These are phyloP conservation scores for Omphalotus guepiniiformis DNA, from an alignment of 768 basidiomycete genomes.

Conservation along the genomic window DNA sequence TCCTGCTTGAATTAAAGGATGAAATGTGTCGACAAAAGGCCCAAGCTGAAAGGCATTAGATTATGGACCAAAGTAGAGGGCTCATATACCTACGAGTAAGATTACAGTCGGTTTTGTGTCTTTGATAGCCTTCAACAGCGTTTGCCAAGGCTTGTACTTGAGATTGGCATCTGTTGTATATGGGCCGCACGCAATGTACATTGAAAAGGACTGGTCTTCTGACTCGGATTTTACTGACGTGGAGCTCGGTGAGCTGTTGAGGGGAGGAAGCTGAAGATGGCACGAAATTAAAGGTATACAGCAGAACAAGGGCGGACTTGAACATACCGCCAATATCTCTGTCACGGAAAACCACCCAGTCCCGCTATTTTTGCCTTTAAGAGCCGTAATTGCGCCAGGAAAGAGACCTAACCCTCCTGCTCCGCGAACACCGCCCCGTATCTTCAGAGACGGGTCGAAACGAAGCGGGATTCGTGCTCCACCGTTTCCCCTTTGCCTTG, in stretches of 20 bases:
- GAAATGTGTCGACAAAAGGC: constrained; percentile 81
- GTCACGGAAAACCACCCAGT: constrained; percentile 82
- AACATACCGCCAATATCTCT: constrained; percentile 74
- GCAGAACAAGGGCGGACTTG: background rate
- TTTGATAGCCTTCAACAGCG: constrained; percentile 59
- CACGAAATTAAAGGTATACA: background rate
- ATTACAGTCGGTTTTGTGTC: constrained; percentile 67
- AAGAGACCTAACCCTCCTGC: constrained; percentile 71
- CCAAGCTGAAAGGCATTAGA: constrained; percentile 55
- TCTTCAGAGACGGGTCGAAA: constrained; percentile 60
- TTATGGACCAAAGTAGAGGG: background rate
- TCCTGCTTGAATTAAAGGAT: constrained; percentile 72
- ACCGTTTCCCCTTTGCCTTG: constrained; percentile 54
- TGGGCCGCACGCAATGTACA: constrained; percentile 81
- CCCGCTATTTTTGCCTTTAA: constrained; percentile 89
- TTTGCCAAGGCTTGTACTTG: constrained; percentile 64
- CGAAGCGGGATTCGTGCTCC: constrained; percentile 68
- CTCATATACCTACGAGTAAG: constrained; percentile 55
- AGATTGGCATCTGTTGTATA: constrained; percentile 75
- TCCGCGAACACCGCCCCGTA: constrained; percentile 61
- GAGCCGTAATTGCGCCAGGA: constrained; percentile 81
- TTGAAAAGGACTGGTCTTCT: constrained; percentile 47
- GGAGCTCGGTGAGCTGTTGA: constrained; percentile 41
- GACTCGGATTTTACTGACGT: constrained; percentile 36
- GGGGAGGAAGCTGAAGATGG: constrained; percentile 63